These are phyloP conservation scores for Chiua virens DNA, from an alignment of 768 basidiomycete species.

Conservation along the genomic window DNA sequence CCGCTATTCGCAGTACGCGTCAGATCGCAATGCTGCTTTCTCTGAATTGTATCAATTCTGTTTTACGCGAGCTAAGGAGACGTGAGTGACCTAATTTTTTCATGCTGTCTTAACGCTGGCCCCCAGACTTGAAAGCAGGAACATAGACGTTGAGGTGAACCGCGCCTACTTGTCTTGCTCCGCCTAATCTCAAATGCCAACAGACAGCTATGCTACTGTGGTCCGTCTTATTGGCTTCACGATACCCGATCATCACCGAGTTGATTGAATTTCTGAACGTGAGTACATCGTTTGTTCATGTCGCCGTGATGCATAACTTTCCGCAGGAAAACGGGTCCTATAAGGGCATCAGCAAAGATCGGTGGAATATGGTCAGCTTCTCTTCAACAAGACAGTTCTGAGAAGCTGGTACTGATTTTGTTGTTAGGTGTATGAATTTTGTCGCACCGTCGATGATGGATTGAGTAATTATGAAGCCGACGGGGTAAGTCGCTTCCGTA, in stretches of 20 bases:
- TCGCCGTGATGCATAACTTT: background rate
- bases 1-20: constrained; percentile 49
- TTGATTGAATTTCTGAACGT: constrained; percentile 69
- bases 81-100: constrained; percentile 47
- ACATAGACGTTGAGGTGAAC: constrained; percentile 79
- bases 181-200: background rate
- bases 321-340: constrained; percentile 51
- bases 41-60: constrained; percentile 67
- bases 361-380: constrained; percentile 76
- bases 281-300: constrained; percentile 16
- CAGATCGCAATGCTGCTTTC: constrained; percentile 53
- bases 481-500: constrained; percentile 50
- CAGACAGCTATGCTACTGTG: constrained; percentile 74
- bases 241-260: constrained; percentile 64
- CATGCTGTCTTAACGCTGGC: constrained; percentile 2
- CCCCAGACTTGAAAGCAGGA: constrained; percentile 64
- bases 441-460: constrained; percentile 55
- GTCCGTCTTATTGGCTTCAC: constrained; percentile 69
- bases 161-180: background rate
- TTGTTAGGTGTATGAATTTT: constrained; percentile 74
- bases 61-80: constrained; percentile 68
- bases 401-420: background rate
- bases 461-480: constrained; percentile 73
- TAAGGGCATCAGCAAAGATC: constrained; percentile 80
- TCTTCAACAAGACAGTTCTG: background rate